Evolutionary conservation across 2,329 filamentous ascomycete genomes (phyloP), one percentile per base, ranked within the genome.

Genomic region (Curvularia sp.): DNA sequence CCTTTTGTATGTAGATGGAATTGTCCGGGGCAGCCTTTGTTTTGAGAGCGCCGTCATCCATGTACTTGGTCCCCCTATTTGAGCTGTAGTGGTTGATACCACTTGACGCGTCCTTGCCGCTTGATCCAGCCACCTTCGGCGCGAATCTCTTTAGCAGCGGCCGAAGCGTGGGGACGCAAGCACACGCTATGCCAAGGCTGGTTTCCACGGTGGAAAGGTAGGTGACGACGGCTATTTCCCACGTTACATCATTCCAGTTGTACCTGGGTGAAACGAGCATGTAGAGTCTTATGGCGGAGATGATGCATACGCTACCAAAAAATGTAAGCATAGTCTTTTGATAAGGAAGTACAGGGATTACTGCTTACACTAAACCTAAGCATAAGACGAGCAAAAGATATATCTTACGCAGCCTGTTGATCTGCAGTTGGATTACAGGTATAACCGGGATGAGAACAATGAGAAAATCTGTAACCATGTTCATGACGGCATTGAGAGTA

Each of bases 151-250:
- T 45, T 13, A 45, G n/a, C 15, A 45, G 25, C 13, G 42, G 42
- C 28, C 42, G 42, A 6, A 45, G 42, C 23, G 42, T 45, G 1
- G 42, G 42, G 8, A 45, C 18, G 8, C 42, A 45, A 23, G 42
- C 42, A 45, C 42, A 45, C 7, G 15, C 15, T 3, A 45, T 45
- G 15, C 42, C 42, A 2, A 45, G 42, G 42, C 42, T 45, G 15
- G 42, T 45, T 45, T 45, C 42, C 3, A 45, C 15, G 42, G 42
- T 28, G 23, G 42, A 45, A n/a, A 45, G 42, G 15, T n/a, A 45
- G 23, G 10, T 23, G 15, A 28, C 25, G 15, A 27, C 23, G 3
- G 23, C 42, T n/a, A 28, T n/a, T n/a, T 15, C 13, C 42, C 42
- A 45, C 3, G 42, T 45, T 25, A 28, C 13, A 9, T 45, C 42